A percentile compares a stretch with the other conserved stretches of the same genome.
Evolutionary conservation across 2,329 filamentous ascomycete genomes (phyloP).

Genomic region (Onygenales sp.): DNA sequence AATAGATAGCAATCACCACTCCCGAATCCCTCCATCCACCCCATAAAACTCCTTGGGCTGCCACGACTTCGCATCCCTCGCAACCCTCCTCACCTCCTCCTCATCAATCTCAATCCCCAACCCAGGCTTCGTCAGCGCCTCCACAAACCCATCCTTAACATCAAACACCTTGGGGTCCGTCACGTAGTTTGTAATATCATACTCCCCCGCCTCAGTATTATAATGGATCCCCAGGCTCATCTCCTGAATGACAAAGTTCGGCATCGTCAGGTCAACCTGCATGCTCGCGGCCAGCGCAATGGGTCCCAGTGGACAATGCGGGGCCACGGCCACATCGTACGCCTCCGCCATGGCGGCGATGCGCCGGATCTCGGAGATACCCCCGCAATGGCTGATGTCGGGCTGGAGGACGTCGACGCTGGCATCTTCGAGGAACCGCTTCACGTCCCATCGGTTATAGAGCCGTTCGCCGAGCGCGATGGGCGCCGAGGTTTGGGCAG

Average conservation of each 20-base stretch:
- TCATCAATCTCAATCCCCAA: conserved; percentile 49
- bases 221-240: conserved; percentile 77
- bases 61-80: conserved; percentile 48
- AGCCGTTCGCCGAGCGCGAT: conserved; percentile 66
- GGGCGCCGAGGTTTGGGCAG: conserved; percentile 48
- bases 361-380: conserved; percentile 60
- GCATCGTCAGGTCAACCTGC: conserved; percentile 52
- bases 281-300: conserved; percentile 63
- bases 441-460: conserved; percentile 64
- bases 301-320: conserved; percentile 64
- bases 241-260: conserved; percentile 65
- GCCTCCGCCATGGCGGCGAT: conserved; percentile 64
- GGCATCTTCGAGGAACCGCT: conserved; percentile 58
- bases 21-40: conserved; percentile 52
- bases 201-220: conserved; percentile 51
- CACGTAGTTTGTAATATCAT: conserved; percentile 55
- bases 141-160: conserved; percentile 44
- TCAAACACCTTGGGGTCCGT: conserved; percentile 6
- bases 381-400: conserved; percentile 62
- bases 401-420: conserved; percentile 65
- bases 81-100: conserved; percentile 49
- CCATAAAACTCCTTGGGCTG: conserved; percentile 54
- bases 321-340: conserved; percentile 64
- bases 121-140: conserved; percentile 13
- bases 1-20: conserved; percentile 43